phyloP scores from a whole-genome alignment of 331 rosid genomes.

The Malus hybrid region DNA sequence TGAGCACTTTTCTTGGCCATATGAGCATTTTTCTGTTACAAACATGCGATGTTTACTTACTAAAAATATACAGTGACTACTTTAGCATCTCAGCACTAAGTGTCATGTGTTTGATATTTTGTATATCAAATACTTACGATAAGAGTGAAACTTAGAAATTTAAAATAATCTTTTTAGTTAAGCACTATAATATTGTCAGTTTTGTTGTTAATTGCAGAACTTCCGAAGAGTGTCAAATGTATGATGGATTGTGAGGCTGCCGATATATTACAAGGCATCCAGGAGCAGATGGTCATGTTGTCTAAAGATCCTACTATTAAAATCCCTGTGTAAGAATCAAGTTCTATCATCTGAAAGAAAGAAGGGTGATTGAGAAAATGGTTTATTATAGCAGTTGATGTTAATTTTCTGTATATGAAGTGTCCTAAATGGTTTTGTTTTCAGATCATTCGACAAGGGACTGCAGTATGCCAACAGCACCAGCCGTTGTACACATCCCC shows the following conservation, averaged over 20 bases:
- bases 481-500: slow-evolving; percentile 34
- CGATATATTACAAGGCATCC: slow-evolving; percentile 58
- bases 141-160: neutral
- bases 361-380: slow-evolving; percentile 5
- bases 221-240: slow-evolving; percentile 64
- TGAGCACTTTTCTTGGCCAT: slow-evolving; percentile 27
- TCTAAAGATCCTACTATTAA: slow-evolving; percentile 70
- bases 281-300: slow-evolving; percentile 56
- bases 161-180: neutral
- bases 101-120: neutral
- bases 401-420: neutral
- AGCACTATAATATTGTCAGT: neutral
- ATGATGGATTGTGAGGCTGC: slow-evolving; percentile 81
- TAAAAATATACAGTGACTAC: neutral
- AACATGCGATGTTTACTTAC: slow-evolving; percentile 1
- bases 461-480: slow-evolving; percentile 61
- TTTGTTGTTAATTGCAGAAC: slow-evolving; percentile 41
- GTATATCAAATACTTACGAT: neutral
- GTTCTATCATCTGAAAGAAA: neutral
- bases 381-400: neutral
- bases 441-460: slow-evolving; percentile 78
- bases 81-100: neutral
- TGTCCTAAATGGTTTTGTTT: slow-evolving; percentile 16
- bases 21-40: neutral
- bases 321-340: slow-evolving; percentile 54